Percentiles rank a stretch among this genome's conserved stretches.
These are phyloP conservation scores for Penicillium paradoxum DNA, from an alignment of 495 filamentous ascomycete genomes.

Conservation along the genomic window DNA sequence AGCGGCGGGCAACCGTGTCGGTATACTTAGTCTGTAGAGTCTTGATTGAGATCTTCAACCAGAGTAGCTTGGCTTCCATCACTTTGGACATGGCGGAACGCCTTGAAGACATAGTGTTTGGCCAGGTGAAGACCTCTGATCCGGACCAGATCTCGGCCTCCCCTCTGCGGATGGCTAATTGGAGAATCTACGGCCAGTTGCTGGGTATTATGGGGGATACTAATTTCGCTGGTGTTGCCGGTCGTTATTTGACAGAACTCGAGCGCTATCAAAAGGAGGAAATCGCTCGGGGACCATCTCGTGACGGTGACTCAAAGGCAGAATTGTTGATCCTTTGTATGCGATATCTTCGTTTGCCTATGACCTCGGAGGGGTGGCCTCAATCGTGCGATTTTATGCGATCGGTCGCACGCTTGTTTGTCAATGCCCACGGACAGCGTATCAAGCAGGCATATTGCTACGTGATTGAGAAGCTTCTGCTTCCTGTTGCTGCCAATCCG, in stretches of 20 bases:
- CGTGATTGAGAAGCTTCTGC: conserved; percentile 76
- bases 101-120: conserved; percentile 90
- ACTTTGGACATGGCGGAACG: conserved; percentile 84
- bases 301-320: conserved; percentile 71
- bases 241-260: conserved; percentile 75
- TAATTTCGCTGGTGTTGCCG: conserved; percentile 78
- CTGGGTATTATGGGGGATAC: conserved; percentile 92
- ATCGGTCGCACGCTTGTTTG: conserved; percentile 73
- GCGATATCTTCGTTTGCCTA: conserved; percentile 75
- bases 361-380: conserved; percentile 67
- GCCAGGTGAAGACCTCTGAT: conserved; percentile 82
- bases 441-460: conserved; percentile 94
- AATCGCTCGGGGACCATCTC: conserved; percentile 55
- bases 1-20: conserved; percentile 83
- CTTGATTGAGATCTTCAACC: conserved; percentile 86
- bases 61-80: conserved; percentile 76
- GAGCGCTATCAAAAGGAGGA: conserved; percentile 70
- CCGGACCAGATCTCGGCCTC: conserved; percentile 73
- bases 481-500: conserved; percentile 80
- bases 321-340: conserved; percentile 85
- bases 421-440: conserved; percentile 73
- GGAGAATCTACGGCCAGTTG: conserved; percentile 86
- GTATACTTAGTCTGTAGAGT: conserved; percentile 94
- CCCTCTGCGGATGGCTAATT: conserved; percentile 82
- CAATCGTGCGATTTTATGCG: conserved; percentile 86